Conservation (phyloP, 2,329 filamentous ascomycete species). For the Aspergillus versicolor region DNA sequence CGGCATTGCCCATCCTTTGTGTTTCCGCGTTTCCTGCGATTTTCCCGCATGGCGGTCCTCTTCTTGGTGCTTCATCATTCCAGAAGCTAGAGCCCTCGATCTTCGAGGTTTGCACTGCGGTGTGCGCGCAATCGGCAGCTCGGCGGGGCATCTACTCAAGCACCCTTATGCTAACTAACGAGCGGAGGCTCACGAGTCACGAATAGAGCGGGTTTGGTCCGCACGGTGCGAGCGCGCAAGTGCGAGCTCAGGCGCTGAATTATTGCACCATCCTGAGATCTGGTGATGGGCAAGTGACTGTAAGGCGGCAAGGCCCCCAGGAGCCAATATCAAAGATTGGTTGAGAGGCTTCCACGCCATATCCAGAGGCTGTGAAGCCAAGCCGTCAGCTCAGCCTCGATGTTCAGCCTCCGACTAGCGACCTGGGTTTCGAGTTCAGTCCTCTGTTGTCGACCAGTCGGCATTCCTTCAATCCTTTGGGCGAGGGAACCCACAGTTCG, state of each 20-base stretch:
- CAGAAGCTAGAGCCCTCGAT: background rate
- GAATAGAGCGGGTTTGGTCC: background rate
- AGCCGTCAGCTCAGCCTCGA: background rate
- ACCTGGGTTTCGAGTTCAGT: background rate
- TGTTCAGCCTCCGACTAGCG: background rate
- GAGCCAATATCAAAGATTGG: background rate
- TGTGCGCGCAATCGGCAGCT: background rate
- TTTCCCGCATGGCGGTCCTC: background rate
- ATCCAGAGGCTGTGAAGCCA: background rate
- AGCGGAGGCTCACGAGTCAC: no score
- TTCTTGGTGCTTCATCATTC: background rate
- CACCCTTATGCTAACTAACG: background rate
- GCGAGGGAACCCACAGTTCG: no score
- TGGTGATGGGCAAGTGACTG: background rate
- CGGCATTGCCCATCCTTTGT: background rate
- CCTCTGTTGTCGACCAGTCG: background rate
- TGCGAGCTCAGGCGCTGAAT: background rate
- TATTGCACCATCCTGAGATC: background rate
- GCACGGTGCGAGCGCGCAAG: background rate
- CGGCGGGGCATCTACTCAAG: background rate
- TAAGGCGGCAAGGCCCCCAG: background rate
- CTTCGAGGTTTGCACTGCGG: background rate
- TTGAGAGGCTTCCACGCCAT: background rate
- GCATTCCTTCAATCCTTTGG: background rate
- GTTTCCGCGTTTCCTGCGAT: background rate